A percentile compares a stretch with the other conserved stretches of the same genome.
Conservation (phyloP, 345 rosid genomes). For the Bruguiera gymnorhiza region DNA sequence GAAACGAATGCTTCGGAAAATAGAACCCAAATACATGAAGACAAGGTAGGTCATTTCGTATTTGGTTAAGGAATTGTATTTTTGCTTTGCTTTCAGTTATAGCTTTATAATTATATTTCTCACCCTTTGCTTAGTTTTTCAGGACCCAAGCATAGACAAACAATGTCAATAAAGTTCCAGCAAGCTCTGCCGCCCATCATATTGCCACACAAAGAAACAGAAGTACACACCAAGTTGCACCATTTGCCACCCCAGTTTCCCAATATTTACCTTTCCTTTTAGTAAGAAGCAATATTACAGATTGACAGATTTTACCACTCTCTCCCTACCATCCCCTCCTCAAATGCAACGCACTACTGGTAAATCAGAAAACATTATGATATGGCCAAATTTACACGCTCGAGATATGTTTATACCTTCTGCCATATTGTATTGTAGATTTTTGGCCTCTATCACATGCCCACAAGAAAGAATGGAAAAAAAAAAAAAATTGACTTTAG, state of each 20-base stretch:
- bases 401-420: constrained; percentile 7
- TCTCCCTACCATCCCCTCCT: no score
- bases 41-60: constrained; percentile 34
- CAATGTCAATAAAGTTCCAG: constrained; percentile 11
- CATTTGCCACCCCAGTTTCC: constrained; percentile 22
- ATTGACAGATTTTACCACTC: no score
- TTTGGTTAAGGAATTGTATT: constrained; percentile 15
- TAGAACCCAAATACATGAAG: constrained; percentile 31
- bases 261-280: constrained; percentile 11
- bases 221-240: constrained; percentile 24
- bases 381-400: constrained; percentile 6
- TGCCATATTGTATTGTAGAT: neutral
- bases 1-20: constrained; percentile 11
- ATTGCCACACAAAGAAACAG: constrained; percentile 21
- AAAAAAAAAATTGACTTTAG: neutral
- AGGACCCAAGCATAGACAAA: constrained; percentile 22
- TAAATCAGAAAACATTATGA: constrained; percentile 7
- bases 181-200: constrained; percentile 20
- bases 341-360: no score
- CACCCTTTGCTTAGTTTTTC: constrained; percentile 32
- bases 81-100: constrained; percentile 17
- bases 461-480: no score
- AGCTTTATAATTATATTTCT: constrained; percentile 7
- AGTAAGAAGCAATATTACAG: neutral
- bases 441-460: neutral